Evolutionary conservation across 352 stramenopile species (phyloP).

Genomic region (Pythium utonaiense): DNA sequence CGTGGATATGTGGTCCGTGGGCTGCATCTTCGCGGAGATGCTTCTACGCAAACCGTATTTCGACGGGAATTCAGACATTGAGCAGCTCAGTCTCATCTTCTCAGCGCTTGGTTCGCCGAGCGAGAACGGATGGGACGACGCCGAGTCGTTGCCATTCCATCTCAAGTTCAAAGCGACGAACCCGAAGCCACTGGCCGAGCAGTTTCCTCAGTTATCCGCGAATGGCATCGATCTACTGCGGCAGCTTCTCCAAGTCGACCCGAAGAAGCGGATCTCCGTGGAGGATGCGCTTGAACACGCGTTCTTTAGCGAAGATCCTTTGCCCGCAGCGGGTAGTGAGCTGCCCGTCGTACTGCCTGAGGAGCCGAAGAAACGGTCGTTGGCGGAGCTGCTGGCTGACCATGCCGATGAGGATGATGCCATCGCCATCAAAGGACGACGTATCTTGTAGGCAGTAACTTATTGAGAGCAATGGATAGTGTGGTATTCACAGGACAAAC

Average conservation of each 20-base stretch:
- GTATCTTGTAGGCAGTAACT: constrained; percentile 9
- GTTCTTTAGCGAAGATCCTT: constrained; percentile 59
- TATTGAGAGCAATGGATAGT: not conserved
- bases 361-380: constrained; percentile 20
- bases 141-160: constrained; percentile 59
- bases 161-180: constrained; percentile 72
- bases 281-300: constrained; percentile 48
- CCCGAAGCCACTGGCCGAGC: constrained; percentile 44
- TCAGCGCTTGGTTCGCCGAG: constrained; percentile 48
- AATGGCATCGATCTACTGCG: constrained; percentile 49
- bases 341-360: constrained; percentile 12
- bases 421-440: constrained; percentile 18
- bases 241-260: constrained; percentile 52
- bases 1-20: constrained; percentile 77
- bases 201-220: constrained; percentile 56
- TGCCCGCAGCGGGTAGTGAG: not conserved
- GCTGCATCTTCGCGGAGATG: constrained; percentile 81
- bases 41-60: constrained; percentile 55
- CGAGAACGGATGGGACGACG: constrained; percentile 59
- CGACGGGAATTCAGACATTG: constrained; percentile 72
- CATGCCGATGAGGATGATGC: constrained; percentile 1
- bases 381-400: constrained; percentile 13
- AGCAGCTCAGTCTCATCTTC: constrained; percentile 79
- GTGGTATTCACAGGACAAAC: not conserved
- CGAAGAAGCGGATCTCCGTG: constrained; percentile 54